Evolutionary conservation across 768 basidiomycete genomes (phyloP), one percentile per base, ranked within the genome.

Genomic region (Russula emetica): DNA sequence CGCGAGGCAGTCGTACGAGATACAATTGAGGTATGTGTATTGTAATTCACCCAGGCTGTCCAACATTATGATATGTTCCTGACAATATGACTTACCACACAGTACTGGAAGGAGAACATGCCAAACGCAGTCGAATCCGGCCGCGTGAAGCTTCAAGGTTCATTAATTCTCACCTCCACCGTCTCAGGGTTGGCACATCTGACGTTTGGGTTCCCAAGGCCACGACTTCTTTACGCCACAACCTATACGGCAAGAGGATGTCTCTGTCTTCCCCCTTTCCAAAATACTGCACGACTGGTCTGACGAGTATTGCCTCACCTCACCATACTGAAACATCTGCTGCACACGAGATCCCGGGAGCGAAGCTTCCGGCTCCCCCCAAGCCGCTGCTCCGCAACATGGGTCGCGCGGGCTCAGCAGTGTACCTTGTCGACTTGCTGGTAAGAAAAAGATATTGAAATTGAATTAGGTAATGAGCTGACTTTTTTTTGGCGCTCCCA

Each of bases 271-370:
- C 66, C 38, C 74, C 44, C 54, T 75, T n/a, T 63, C 70, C 26
- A 59, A 47, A 36, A 69, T 76, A 51, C 47, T 72, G 16, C 75
- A 77, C 60, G 73, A 75, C 61, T 76, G 75, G 75, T 58, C 76
- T 1, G 76, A 76, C 62, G 63, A 71, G 8, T 72, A 74, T 56
- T 62, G 56, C 53, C n/a, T 67, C 40, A 70, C 53, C n/a, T 67
- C 40, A 70, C 66, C 55, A 72, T 75, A 47, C 58, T 75, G 42
- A 58, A 60, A 30, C 60, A 63, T 14, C 63, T 74, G 51, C 58
- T 5, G 40, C 45, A 9, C 50, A 56, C 2, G 61, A 63, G 24
- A 70, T 69, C 20, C 58, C 66, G 1, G 69, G 69, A 20, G 62
- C 60, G 10, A 52, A 42, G 13, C 34, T 63, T 3, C 61, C 62